Base-by-base conservation (phyloP, 2,329 filamentous ascomycete species). In the Penicillium vulpinum region DNA sequence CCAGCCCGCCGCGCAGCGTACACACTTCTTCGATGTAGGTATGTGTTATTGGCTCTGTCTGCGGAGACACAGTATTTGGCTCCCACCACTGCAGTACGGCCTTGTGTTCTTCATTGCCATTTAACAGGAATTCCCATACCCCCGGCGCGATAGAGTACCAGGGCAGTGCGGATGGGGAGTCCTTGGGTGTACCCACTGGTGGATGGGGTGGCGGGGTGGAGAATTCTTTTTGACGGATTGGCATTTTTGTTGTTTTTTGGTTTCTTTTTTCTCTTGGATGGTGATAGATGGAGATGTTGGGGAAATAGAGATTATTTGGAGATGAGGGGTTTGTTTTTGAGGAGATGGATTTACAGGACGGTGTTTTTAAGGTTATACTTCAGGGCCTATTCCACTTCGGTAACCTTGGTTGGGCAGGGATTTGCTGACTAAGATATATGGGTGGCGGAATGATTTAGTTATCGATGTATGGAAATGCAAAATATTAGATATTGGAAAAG, bases 21-120 rank as follows among this genome's bases (percentile, higher is more conserved):
- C 67, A 75, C 47, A 77, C 74, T 47, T 77, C 75, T 49, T 77
- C 75, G 40, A 73, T 66, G 48, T 72, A 77, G 22, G 70, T 63
- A 49, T 78, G 74, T 24, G 69, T 68, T 33, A 75, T 75, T 15
- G 52, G 59, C n/a, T 57, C 31, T 24, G 64, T 49, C 26, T 68
- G 54, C 6, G 64, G 61, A 9, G 65, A 63, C 16, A 67, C 68
- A 4, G 70, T 63, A 22, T 70, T 66, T 5, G 74, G 70, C 29
- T 74, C 67, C 68, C 71, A 77, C 60, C 74, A 73, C 57, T 77
- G 73, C 2, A 76, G 64, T 4, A 62, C 63, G 1, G 66, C 61
- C 54, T 62, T 67, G 56, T 70, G 18, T 55, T 75, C 53, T 60
- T 66, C 35, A 33, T 72, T 63, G 16, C 73, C 66, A 58, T 77